A percentile compares a stretch with the other conserved stretches of the same genome.
Conservation (phyloP, 176 grass and related monocot species). For the Eleusine indica region DNA sequence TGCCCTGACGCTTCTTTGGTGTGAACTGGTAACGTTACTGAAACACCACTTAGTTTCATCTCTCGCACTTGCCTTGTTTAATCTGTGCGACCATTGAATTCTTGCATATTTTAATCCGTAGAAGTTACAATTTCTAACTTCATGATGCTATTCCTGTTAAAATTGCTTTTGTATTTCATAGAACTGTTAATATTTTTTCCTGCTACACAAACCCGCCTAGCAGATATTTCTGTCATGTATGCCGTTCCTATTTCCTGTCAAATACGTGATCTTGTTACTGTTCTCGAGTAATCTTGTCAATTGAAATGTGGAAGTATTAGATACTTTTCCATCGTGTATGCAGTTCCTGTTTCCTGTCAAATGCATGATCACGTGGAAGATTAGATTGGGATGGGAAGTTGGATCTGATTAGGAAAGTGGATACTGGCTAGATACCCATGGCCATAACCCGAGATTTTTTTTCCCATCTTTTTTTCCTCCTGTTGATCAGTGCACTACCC, state of each 20-base stretch:
- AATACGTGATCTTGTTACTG: background rate
- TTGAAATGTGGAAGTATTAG: background rate
- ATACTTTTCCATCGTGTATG: too few relatives aligned
- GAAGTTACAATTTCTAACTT: background rate
- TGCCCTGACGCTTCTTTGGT: background rate
- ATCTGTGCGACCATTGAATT: background rate
- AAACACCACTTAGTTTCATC: background rate
- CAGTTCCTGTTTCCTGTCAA: too few relatives aligned
- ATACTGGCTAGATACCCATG: too few relatives aligned
- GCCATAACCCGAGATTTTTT: too few relatives aligned
- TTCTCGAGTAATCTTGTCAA: background rate
- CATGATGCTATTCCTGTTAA: background rate
- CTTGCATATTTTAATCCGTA: background rate
- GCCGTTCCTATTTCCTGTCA: background rate
- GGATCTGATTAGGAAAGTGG: too few relatives aligned
- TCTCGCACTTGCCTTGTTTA: background rate
- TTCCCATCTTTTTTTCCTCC: too few relatives aligned
- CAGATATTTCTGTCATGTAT: background rate
- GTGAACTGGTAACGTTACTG: background rate
- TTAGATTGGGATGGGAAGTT: too few relatives aligned
- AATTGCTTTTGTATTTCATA: background rate
- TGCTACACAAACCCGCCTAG: background rate
- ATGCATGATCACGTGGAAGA: too few relatives aligned
- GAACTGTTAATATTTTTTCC: background rate
- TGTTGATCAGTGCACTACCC: too few relatives aligned